Evolutionary conservation across 78 protist species (phyloP).

Genomic region (Speleostelium caveatum): DNA sequence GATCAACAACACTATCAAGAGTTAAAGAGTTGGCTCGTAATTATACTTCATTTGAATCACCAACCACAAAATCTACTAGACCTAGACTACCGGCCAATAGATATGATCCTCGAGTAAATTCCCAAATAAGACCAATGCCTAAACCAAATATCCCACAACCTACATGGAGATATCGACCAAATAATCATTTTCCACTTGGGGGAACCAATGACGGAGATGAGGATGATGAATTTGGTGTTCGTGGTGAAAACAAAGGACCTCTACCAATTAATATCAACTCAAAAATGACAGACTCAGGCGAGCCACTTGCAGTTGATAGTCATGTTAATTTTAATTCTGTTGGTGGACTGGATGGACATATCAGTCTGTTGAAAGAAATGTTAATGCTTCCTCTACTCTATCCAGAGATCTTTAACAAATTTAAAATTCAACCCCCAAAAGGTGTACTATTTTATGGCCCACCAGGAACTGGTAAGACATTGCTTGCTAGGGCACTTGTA

Average conservation of each 20-base stretch:
- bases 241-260: neutral
- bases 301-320: conserved; percentile 55
- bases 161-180: too few species aligned
- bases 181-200: too few species aligned
- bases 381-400: conserved; percentile 72
- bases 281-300: conserved; percentile 5
- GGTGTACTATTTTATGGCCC: conserved; percentile 86
- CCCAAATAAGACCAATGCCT: neutral
- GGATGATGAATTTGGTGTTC: conserved; percentile 20
- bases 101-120: neutral
- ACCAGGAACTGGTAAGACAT: conserved; percentile 87
- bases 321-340: conserved; percentile 23
- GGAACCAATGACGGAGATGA: neutral
- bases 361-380: conserved; percentile 75
- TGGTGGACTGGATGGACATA: conserved; percentile 66
- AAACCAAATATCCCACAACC: too few species aligned
- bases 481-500: conserved; percentile 86
- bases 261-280: conserved; percentile 24
- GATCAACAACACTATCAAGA: neutral
- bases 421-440: conserved; percentile 70
- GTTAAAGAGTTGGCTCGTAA: neutral
- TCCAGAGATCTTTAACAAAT: conserved; percentile 74
- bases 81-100: neutral
- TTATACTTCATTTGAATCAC: too few species aligned
- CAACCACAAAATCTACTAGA: neutral